Conservation (phyloP, 1,284 basidiomycete genomes). For the Malassezia pachydermatis region DNA sequence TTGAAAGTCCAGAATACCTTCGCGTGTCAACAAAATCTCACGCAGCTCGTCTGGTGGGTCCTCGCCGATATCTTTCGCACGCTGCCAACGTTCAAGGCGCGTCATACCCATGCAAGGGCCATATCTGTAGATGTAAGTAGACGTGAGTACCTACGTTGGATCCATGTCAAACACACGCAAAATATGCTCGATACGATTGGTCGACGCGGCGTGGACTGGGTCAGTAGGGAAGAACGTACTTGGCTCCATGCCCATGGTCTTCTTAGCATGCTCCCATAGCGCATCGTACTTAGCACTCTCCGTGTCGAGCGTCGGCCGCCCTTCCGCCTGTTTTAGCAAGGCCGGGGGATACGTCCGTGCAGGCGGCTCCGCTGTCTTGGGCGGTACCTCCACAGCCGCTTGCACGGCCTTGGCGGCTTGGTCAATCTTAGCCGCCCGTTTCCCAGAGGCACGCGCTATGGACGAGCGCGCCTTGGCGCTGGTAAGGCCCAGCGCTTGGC, state of each 20-base stretch:
- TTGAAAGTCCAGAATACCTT: conserved; percentile 22
- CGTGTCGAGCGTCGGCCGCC: conserved; percentile 21
- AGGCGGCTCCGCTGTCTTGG: neutral
- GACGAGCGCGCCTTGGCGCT: conserved; percentile 2
- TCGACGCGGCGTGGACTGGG: conserved; percentile 33
- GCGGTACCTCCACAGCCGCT: neutral
- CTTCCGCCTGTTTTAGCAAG: conserved; percentile 9
- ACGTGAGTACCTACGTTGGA: conserved; percentile 21
- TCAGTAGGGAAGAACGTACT: conserved; percentile 18
- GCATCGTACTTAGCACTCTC: conserved; percentile 28
- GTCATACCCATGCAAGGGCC: conserved; percentile 76
- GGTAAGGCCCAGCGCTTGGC: conserved; percentile 9
- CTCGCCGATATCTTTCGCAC: conserved; percentile 68
- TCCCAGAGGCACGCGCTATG: neutral
- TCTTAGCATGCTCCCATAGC: conserved; percentile 29
- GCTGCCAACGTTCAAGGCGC: conserved; percentile 75
- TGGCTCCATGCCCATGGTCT: conserved; percentile 19
- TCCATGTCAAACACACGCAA: conserved; percentile 43
- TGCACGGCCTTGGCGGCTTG: neutral
- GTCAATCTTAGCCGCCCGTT: neutral
- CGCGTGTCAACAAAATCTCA: conserved; percentile 37
- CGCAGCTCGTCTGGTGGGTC: conserved; percentile 69
- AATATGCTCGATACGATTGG: conserved; percentile 40
- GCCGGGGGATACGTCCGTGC: conserved; percentile 2
- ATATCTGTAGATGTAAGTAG: conserved; percentile 53